A percentile compares a stretch with the other conserved stretches of the same genome.
These are phyloP conservation scores for Maudiozyma barnettii DNA, from an alignment of 805 yeast species.

Conservation along the genomic window DNA sequence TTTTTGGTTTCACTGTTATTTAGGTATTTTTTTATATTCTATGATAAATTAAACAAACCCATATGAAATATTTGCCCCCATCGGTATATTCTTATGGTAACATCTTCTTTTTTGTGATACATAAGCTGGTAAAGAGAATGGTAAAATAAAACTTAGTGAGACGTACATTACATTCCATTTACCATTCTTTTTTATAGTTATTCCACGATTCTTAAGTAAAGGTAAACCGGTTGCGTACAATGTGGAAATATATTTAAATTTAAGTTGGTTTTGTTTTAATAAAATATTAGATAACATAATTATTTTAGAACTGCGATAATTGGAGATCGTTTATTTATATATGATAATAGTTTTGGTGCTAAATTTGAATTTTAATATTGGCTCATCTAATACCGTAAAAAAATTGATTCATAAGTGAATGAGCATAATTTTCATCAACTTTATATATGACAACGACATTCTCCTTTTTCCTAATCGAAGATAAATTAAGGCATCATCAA, in stretches of 20 bases:
- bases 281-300: background rate
- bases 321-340: too few species aligned
- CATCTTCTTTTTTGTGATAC: conserved; percentile 8
- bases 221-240: background rate
- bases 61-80: background rate
- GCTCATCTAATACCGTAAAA: too few species aligned
- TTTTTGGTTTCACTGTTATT: too few species aligned
- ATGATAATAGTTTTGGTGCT: too few species aligned
- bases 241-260: background rate
- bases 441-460: too few species aligned
- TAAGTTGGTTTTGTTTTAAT: background rate
- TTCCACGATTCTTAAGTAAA: background rate
- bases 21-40: too few species aligned
- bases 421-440: too few species aligned
- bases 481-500: too few species aligned
- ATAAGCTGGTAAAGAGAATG: conserved; percentile 24
- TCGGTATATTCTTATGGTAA: background rate
- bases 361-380: too few species aligned
- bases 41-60: background rate
- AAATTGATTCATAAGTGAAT: too few species aligned
- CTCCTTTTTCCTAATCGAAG: too few species aligned
- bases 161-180: conserved; percentile 10
- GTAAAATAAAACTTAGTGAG: conserved; percentile 21
- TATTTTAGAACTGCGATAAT: background rate
- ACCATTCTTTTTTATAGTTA: background rate